Evolutionary conservation across 345 rosid species (phyloP), one percentile per base, ranked within the genome.

Genomic region (Acer campestre): DNA sequence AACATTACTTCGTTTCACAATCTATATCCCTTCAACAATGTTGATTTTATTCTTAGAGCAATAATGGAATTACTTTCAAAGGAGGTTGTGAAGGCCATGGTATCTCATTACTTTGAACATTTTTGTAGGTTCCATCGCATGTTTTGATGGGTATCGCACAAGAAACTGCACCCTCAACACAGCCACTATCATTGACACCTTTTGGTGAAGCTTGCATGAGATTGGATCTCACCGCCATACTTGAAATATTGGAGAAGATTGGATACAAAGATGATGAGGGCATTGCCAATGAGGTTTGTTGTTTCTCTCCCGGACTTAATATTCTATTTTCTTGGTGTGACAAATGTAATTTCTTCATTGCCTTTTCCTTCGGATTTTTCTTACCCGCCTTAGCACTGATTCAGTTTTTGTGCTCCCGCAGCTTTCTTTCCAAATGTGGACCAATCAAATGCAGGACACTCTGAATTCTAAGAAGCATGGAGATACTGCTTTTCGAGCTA

Each of bases 351-450:
- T 55, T 48, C 46, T 31, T 44, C 31, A 31, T 22, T 48, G 23
- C 25, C 20, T 29, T 20, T 10, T 31, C 56, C 14, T 66, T 17
- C 11, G 0, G 10, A 42, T 40, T 56, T 17, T 7, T 12, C 44
- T 27, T 68, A 2, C 18, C n/a, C 9, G 13, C 20, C 17, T 2
- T 10, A 72, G 14, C 46, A 14, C 58, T 75, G 22, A 53, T 7
- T 70, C 20, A 67, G 40, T 40, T 64, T 49, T 64, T 29, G 13
- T 22, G 78, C 55, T 59, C 35, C 62, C 81, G 84, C 85, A 93
- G 97, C 94, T 93, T 76, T 96, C 99, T 77, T 96, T 96, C 74
- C 99, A 96, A 88, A 85, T 96, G 97, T 96, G 99, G 99, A 91
- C 99, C 71, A 89, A 82, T 84, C 93, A 86, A 84, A 88, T 96